Base-by-base conservation (phyloP, 2,329 filamentous ascomycete species). In the Colletotrichum orchidophilum region DNA sequence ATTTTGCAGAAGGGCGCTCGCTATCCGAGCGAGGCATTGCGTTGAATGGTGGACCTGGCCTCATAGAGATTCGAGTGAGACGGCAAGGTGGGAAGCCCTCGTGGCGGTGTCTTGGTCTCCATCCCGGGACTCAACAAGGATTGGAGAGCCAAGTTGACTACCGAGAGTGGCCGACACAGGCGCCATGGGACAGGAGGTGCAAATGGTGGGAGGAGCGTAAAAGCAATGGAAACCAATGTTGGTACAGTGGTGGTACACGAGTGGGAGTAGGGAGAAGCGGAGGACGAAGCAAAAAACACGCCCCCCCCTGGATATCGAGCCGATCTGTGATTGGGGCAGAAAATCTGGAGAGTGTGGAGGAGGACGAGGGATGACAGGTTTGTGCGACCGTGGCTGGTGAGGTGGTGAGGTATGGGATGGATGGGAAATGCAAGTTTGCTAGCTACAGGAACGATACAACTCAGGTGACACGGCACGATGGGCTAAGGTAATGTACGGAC, bases 321-420 rank as follows among this genome's bases (percentile, higher is more conserved):
- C 15, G 27, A 24, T 15, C 33, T 46, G 13, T 62, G 67, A 62
- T 70, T 70, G 67, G 67, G n/a, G 27, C 15, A 50, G 33, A 27
- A 24, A 66, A 70, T 55, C 67, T 70, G 63, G 57, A 62, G 63
- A 66, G 66, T 39, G 18, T 60, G 46, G 50, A 39, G 39, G 52
- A 53, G 15, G 24, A 35, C 18, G 63, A 49, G 67, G 57, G 49
- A 49, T 29, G 29, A 46, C 66, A 26, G 39, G 33, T 12, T 53
- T 33, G 62, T 59, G 54, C 46, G 7, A 60, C 18, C 24, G 52
- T 27, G 50, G 49, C 15, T 59, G 35, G 62, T 46, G 39, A 46
- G 31, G 24, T 24, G 15, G 13, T 18, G 21, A 35, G 13, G n/a
- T n/a, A 61, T 50, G 21, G 59, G 42, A 61, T 61, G 57, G 33